Evolutionary conservation across 2,329 filamentous ascomycete species (phyloP).

Genomic region (Coccinonectria pachysandricola): DNA sequence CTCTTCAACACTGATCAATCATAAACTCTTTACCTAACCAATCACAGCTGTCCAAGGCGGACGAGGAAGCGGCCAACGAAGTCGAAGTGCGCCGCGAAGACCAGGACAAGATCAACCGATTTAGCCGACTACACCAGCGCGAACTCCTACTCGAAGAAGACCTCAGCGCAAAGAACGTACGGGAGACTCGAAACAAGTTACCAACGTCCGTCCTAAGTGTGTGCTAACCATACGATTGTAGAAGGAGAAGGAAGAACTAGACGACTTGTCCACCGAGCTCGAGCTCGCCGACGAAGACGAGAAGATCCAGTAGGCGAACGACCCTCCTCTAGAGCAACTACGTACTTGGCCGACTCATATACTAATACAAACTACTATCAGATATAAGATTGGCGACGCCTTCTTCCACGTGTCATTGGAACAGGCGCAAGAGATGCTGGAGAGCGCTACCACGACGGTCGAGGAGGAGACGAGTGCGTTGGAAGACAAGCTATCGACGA

Average conservation of each 20-base stretch:
- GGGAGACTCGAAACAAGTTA: too few species aligned
- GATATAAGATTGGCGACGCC: slow-evolving; percentile 93
- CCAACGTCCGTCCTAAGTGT: too few species aligned
- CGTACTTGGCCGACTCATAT: too few species aligned
- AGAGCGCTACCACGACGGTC: slow-evolving; percentile 58
- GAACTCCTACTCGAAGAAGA: slow-evolving; percentile 72
- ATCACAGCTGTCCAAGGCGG: slow-evolving; percentile 77
- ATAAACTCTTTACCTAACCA: slow-evolving; percentile 7
- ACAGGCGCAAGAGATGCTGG: slow-evolving; percentile 79
- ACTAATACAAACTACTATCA: slow-evolving; percentile 26
- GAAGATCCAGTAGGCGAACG: slow-evolving; percentile 78
- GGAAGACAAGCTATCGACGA: slow-evolving; percentile 63
- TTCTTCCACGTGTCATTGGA: slow-evolving; percentile 80
- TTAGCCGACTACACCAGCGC: slow-evolving; percentile 86
- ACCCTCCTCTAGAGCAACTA: too few species aligned
- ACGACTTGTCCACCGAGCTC: slow-evolving; percentile 82
- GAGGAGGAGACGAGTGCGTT: slow-evolving; percentile 66
- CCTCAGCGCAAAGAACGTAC: slow-evolving; percentile 66
- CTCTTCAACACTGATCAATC: fast-evolving
- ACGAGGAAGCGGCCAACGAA: slow-evolving; percentile 76
- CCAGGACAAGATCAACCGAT: slow-evolving; percentile 97
- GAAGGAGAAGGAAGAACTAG: slow-evolving; percentile 98
- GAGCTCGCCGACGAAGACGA: slow-evolving; percentile 95
- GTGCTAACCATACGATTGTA: slow-evolving; percentile 29
- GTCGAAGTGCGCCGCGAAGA: slow-evolving; percentile 92